Base-by-base conservation (phyloP, 495 filamentous ascomycete species). In the Aspergillus cavernicola region DNA sequence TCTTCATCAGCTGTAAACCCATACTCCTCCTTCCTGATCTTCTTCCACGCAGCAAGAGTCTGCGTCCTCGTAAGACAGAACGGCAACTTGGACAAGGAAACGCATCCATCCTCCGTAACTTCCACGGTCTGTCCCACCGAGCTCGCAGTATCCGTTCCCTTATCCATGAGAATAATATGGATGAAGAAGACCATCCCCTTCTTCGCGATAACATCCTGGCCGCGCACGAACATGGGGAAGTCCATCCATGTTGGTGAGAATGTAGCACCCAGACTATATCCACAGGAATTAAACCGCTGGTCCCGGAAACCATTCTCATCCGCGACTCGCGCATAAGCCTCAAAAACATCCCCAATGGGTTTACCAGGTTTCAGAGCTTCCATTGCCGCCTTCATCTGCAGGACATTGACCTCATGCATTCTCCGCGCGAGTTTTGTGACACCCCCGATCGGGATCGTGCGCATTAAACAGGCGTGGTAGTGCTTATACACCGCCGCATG, bases 131-230 rank as follows among this genome's bases (percentile, higher is more conserved):
- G 58, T 1, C 61, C 58, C n/a, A 64, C 51, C 0, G 58, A 64
- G 23, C 61, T 64, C 9, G 61, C 61, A 15, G 58, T 64, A 47
- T 64, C 58, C 13, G 61, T 64, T 7, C 55, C 61, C 46, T 58
- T 64, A 19, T 64, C 61, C 58, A 64, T 64, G 12, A 64, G 46
- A 37, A 64, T 64, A 2, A 64, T 64, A 48, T 64, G 58, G 13
- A 64, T 64, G 31, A 64, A 64, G 20, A 64, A 64, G 13, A 64
- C 58, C 58, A 64, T 64, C 3, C 61, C 58, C 2, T 43, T 41
- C 44, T 54, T 18, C 11, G 55, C 58, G 9, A 64, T 43, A 1
- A 64, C 58, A 8, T 59, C 44, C 44, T 64, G 55, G 4, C 61
- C 55, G 0, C 58, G 55, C 13, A 64, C 58, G 41, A 64, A 64